These are phyloP conservation scores for Nakaseomyces uthaithaninus DNA, from an alignment of 1,139 yeast genomes.

Conservation along the genomic window DNA sequence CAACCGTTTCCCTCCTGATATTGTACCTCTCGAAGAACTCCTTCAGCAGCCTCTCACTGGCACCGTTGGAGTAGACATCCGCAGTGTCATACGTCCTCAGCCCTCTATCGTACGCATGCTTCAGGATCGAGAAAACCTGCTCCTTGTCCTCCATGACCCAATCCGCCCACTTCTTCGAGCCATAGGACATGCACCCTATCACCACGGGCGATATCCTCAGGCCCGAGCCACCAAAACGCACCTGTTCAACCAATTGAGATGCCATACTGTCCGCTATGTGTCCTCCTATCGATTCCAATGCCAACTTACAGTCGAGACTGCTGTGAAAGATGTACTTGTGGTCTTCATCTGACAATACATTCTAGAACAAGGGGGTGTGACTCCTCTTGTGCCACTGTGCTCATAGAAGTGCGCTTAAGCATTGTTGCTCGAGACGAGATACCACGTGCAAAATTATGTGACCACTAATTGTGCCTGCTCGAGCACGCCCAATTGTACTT, in stretches of 20 bases:
- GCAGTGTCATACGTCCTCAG: slow-evolving; percentile 43
- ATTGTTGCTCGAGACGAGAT: no score
- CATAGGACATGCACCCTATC: slow-evolving; percentile 46
- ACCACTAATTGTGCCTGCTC: no score
- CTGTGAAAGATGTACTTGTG: no score
- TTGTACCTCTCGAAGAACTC: slow-evolving; percentile 34
- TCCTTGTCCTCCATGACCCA: slow-evolving; percentile 39
- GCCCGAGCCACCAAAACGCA: slow-evolving; percentile 33
- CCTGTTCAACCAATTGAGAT: slow-evolving; percentile 10
- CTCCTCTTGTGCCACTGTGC: no score
- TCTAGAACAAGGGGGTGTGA: no score
- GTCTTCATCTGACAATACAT: no score
- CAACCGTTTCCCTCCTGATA: slow-evolving; percentile 35
- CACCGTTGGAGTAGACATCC: slow-evolving; percentile 36
- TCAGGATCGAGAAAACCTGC: slow-evolving; percentile 32
- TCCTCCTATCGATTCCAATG: no score
- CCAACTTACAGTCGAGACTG: no score
- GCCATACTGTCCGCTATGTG: no score
- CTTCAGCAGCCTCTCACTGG: slow-evolving; percentile 35
- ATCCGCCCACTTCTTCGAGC: slow-evolving; percentile 36
- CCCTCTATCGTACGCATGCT: slow-evolving; percentile 39
- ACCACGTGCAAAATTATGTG: no score
- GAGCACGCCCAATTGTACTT: no score
- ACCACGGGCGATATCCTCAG: slow-evolving; percentile 40
- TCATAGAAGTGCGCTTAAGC: no score